Evolutionary conservation across 176 grass and related monocot species (phyloP).

Genomic region (Rhynchospora pubera): DNA sequence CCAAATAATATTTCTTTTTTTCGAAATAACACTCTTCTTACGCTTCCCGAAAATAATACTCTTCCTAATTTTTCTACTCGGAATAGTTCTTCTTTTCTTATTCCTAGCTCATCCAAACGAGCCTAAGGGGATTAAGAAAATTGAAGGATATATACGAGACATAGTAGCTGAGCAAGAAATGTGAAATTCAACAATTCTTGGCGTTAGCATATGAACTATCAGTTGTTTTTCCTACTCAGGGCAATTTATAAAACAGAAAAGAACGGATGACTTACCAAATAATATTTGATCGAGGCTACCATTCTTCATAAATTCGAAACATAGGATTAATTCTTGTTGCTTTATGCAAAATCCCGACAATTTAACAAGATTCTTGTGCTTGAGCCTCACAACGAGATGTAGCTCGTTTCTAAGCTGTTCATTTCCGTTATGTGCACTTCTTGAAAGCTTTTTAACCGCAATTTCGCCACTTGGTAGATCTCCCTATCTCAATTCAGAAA

Average conservation of each 20-base stretch:
- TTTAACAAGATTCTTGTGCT: constrained; percentile 15
- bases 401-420: constrained; percentile 13
- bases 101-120: too few relatives aligned
- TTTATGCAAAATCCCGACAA: neutral
- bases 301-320: neutral
- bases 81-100: too few relatives aligned
- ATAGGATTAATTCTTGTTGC: neutral
- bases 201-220: too few relatives aligned
- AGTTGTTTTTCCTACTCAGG: too few relatives aligned
- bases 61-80: too few relatives aligned
- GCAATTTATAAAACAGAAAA: neutral
- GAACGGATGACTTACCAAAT: neutral
- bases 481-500: neutral
- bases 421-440: neutral
- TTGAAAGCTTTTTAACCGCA: constrained; percentile 11
- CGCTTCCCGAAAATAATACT: neutral
- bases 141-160: too few relatives aligned
- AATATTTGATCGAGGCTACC: constrained; percentile 6
- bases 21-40: too few relatives aligned
- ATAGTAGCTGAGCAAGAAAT: too few relatives aligned
- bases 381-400: constrained; percentile 2
- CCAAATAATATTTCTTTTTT: too few relatives aligned
- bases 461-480: neutral
- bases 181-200: too few relatives aligned
- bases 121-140: too few relatives aligned